phyloP scores from a whole-genome alignment of 768 basidiomycete species.

The Rhizopogon rudus region DNA sequence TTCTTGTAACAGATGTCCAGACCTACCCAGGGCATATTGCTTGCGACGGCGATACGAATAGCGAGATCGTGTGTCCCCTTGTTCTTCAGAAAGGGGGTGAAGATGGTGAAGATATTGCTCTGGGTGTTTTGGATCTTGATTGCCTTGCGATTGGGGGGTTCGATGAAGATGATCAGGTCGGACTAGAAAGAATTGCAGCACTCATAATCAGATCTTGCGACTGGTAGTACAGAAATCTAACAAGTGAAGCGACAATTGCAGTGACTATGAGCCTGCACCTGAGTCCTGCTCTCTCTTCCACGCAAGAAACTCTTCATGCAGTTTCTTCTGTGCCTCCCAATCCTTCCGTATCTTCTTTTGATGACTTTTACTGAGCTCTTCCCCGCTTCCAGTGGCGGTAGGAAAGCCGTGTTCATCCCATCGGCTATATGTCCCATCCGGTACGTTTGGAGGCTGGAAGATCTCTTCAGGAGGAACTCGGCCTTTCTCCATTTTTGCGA shows the following conservation, averaged over 20 bases:
- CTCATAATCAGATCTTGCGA: conserved; percentile 60
- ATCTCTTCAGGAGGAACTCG: conserved; percentile 66
- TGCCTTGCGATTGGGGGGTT: conserved; percentile 71
- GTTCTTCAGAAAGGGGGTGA: conserved; percentile 30
- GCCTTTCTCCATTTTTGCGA: conserved; percentile 83
- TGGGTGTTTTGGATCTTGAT: conserved; percentile 83
- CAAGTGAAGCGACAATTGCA: conserved; percentile 6
- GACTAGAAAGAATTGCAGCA: conserved; percentile 67
- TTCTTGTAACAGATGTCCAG: conserved; percentile 77
- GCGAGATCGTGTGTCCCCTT: conserved; percentile 87
- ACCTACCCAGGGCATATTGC: conserved; percentile 90
- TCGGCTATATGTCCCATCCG: conserved; percentile 66
- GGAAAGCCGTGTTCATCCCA: conserved; percentile 89
- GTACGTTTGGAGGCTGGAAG: conserved; percentile 80
- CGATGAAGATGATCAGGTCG: conserved; percentile 69
- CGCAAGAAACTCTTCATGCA: conserved; percentile 72
- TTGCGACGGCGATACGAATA: conserved; percentile 86
- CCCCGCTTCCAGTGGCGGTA: conserved; percentile 76
- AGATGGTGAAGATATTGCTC: conserved; percentile 25
- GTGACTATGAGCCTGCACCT: background rate
- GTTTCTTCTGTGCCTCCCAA: conserved; percentile 65
- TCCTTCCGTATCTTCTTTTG: conserved; percentile 77
- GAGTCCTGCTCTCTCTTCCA: conserved; percentile 31
- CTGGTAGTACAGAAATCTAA: conserved; percentile 41
- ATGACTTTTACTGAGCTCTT: conserved; percentile 78